Evolutionary conservation across 352 stramenopile genomes (phyloP).

Genomic region (Thalassiosira mediterranea): DNA sequence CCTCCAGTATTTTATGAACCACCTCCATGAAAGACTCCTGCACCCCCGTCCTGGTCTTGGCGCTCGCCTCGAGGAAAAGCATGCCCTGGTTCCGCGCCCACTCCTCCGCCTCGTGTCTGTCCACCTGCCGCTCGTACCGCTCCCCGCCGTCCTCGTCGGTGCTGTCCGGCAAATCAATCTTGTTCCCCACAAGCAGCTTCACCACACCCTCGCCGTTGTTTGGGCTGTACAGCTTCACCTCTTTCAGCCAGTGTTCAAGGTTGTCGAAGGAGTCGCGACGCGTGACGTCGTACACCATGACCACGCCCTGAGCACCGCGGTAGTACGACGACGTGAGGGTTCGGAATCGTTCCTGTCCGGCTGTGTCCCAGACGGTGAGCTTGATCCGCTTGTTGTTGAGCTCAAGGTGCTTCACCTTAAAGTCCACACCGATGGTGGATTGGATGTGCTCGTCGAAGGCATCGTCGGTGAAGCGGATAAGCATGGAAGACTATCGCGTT

Average conservation of each 20-base stretch:
- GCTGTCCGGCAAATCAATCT: slow-evolving; percentile 86
- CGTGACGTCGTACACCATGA: slow-evolving; percentile 97
- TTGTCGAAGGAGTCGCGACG: slow-evolving; percentile 97
- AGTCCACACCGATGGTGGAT: slow-evolving; percentile 91
- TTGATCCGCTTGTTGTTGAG: slow-evolving; percentile 97
- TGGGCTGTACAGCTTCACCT: slow-evolving; percentile 96
- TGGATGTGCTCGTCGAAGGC: slow-evolving; percentile 89
- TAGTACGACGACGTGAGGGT: slow-evolving; percentile 99
- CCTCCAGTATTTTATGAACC: slow-evolving; percentile 93
- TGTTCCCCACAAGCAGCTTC: slow-evolving; percentile 98
- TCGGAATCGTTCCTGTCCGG: slow-evolving; percentile 97
- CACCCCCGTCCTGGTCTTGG: slow-evolving; percentile 93
- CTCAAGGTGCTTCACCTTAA: slow-evolving; percentile 91
- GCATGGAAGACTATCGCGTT: slow-evolving; percentile 88
- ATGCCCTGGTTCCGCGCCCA: slow-evolving; percentile 96
- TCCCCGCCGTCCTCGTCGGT: slow-evolving; percentile 71
- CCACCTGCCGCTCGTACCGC: slow-evolving; percentile 89
- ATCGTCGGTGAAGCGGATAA: slow-evolving; percentile 96
- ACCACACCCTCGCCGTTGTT: slow-evolving; percentile 94
- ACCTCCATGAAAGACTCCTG: slow-evolving; percentile 96
- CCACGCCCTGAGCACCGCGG: slow-evolving; percentile 96
- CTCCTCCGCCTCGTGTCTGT: slow-evolving; percentile 91
- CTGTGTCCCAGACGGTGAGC: slow-evolving; percentile 98
- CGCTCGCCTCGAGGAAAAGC: slow-evolving; percentile 97
- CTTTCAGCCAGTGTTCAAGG: slow-evolving; percentile 96